Percentiles rank a stretch among this genome's conserved stretches.
Conservation (phyloP, 2,329 filamentous ascomycete species). For the Arthroderma uncinatum region DNA sequence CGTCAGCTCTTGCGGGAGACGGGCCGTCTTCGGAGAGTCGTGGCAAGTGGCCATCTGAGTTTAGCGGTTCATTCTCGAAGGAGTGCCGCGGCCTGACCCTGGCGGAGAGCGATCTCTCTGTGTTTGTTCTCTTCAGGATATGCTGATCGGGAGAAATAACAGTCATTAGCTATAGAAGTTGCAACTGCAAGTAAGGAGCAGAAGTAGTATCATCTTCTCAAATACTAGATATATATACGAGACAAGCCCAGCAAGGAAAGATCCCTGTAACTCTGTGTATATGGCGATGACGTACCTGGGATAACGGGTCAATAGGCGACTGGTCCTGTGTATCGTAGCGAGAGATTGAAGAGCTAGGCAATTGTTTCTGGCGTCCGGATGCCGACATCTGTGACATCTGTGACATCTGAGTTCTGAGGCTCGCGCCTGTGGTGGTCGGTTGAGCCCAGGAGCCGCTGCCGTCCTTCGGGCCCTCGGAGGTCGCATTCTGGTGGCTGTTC, state of each 20-base stretch:
- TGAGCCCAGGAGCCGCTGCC: neutral
- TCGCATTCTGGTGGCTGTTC: neutral
- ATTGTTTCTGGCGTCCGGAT: neutral
- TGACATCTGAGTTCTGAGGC: neutral
- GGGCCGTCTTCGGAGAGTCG: slow-evolving; percentile 24
- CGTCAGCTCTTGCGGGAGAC: slow-evolving; percentile 14
- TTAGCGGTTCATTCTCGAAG: slow-evolving; percentile 32
- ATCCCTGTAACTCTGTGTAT: slow-evolving; percentile 4
- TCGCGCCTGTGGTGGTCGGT: neutral
- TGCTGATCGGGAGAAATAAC: slow-evolving; percentile 28
- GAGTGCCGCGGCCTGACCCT: slow-evolving; percentile 32
- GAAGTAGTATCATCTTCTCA: neutral
- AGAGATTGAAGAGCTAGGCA: neutral
- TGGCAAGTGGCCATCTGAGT: slow-evolving; percentile 26
- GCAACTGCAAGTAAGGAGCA: neutral
- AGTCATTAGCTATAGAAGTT: slow-evolving; percentile 20
- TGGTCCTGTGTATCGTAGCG: slow-evolving; percentile 5
- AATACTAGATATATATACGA: neutral
- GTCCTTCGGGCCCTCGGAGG: neutral
- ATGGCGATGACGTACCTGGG: slow-evolving; percentile 44
- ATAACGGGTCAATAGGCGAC: slow-evolving; percentile 50
- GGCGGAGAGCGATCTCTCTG: slow-evolving; percentile 45
- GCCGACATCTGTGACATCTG: neutral
- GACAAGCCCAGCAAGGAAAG: neutral
- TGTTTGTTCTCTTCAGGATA: slow-evolving; percentile 57